Percentiles rank a stretch among this genome's conserved stretches.
Conservation (phyloP, 1,284 basidiomycete species). For the Cutaneotrichosporon sp. region DNA sequence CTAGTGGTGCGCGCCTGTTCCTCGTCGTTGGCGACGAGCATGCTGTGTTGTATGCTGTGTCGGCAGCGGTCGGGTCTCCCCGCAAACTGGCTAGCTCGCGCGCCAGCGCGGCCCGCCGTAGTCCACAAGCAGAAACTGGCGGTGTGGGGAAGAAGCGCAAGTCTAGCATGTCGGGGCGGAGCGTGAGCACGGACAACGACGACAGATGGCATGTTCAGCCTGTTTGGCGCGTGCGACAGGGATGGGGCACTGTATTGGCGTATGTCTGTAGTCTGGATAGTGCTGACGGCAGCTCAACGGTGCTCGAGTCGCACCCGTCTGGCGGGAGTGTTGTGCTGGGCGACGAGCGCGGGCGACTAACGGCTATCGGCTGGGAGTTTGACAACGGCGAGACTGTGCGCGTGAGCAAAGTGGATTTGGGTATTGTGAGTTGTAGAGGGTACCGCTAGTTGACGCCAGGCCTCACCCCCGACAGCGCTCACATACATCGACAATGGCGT, state of each 20-base stretch:
- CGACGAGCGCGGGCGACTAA: slow-evolving; percentile 70
- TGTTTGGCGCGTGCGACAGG: slow-evolving; percentile 43
- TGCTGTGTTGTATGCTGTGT: slow-evolving; percentile 29
- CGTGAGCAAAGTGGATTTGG: slow-evolving; percentile 64
- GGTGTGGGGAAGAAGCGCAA: slow-evolving; percentile 35
- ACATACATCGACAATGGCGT: slow-evolving; percentile 68
- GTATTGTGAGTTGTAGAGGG: slow-evolving; percentile 56
- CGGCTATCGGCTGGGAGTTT: slow-evolving; percentile 59
- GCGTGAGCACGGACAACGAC: slow-evolving; percentile 12
- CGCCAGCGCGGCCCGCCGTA: slow-evolving; percentile 27
- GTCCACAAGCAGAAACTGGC: slow-evolving; percentile 34
- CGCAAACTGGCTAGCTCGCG: slow-evolving; percentile 17
- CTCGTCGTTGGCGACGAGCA: slow-evolving; percentile 47
- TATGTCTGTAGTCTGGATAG: slow-evolving; percentile 19
- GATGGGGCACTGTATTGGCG: slow-evolving; percentile 45
- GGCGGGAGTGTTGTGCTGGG: slow-evolving; percentile 61
- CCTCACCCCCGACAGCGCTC: slow-evolving; percentile 68
- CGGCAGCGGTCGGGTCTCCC: neutral
- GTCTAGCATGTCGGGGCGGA: slow-evolving; percentile 29
- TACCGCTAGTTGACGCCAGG: slow-evolving; percentile 50
- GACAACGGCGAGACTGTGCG: slow-evolving; percentile 45
- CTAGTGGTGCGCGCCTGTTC: slow-evolving; percentile 6
- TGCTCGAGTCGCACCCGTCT: slow-evolving; percentile 16
- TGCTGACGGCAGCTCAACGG: slow-evolving; percentile 50
- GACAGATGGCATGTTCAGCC: slow-evolving; percentile 31